phyloP scores from a whole-genome alignment of 306 rosid species.

The Carpinus viminea region DNA sequence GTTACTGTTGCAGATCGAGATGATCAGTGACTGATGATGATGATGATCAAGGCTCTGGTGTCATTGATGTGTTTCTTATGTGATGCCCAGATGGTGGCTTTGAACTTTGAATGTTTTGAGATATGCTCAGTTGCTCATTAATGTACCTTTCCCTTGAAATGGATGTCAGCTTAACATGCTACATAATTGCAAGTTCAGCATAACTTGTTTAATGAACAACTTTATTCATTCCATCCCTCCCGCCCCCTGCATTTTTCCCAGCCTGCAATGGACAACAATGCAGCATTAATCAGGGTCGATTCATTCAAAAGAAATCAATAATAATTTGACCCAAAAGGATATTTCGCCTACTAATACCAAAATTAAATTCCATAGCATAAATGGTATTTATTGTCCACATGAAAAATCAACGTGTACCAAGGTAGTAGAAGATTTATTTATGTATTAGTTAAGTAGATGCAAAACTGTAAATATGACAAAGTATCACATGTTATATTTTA shows the following conservation, averaged over 20 bases:
- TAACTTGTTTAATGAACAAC: background rate
- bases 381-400: background rate
- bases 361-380: background rate
- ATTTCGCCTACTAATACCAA: background rate
- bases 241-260: background rate
- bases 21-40: slow-evolving; percentile 33
- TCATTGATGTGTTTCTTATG: slow-evolving; percentile 27
- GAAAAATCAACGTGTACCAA: background rate
- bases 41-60: slow-evolving; percentile 33
- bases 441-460: too few species aligned
- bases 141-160: slow-evolving; percentile 11
- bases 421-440: too few species aligned
- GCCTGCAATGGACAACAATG: background rate
- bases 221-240: background rate
- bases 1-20: slow-evolving; percentile 38
- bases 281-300: background rate
- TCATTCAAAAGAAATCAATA: background rate
- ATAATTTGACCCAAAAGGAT: too few species aligned
- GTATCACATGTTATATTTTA: too few species aligned
- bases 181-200: slow-evolving; percentile 16
- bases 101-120: slow-evolving; percentile 7
- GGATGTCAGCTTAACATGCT: background rate
- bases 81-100: slow-evolving; percentile 10
- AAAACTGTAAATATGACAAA: too few species aligned
- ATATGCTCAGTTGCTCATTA: slow-evolving; percentile 7